phyloP scores from a whole-genome alignment of 2,329 filamentous ascomycete species.

The Clarireedia hainanense region DNA sequence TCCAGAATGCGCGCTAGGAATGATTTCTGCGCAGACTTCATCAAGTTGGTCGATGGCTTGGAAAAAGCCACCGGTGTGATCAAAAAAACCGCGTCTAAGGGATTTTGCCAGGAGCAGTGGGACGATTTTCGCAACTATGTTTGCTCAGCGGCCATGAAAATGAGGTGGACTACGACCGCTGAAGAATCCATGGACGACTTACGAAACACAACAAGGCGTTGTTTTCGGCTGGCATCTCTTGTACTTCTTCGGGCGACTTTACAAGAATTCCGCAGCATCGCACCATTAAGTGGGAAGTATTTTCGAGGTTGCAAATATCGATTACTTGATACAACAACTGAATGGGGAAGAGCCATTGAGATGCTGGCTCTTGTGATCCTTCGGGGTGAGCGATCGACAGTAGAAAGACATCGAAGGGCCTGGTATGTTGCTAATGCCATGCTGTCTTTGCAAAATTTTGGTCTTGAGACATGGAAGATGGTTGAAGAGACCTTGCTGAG shows the following conservation, averaged over 20 bases:
- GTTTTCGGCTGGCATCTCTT: background rate
- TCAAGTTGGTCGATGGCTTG: background rate
- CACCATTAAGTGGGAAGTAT: background rate
- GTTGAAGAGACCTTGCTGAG: background rate
- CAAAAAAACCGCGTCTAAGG: background rate
- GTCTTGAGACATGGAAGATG: background rate
- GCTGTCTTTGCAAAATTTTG: background rate
- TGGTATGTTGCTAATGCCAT: background rate
- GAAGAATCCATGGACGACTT: background rate
- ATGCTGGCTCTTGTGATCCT: background rate
- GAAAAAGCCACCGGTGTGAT: background rate
- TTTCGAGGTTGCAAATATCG: background rate
- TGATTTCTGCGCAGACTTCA: background rate
- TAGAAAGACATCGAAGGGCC: background rate
- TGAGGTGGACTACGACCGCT: background rate
- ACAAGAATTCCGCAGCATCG: background rate
- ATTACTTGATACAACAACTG: background rate
- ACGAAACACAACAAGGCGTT: background rate
- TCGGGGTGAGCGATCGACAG: background rate
- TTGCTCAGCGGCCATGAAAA: background rate
- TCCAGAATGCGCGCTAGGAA: background rate
- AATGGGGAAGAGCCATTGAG: background rate
- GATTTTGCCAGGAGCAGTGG: background rate
- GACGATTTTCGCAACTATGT: background rate
- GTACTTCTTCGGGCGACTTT: background rate